These are phyloP conservation scores for Halophytophthora batemanensis DNA, from an alignment of 352 stramenopile species.

Conservation along the genomic window DNA sequence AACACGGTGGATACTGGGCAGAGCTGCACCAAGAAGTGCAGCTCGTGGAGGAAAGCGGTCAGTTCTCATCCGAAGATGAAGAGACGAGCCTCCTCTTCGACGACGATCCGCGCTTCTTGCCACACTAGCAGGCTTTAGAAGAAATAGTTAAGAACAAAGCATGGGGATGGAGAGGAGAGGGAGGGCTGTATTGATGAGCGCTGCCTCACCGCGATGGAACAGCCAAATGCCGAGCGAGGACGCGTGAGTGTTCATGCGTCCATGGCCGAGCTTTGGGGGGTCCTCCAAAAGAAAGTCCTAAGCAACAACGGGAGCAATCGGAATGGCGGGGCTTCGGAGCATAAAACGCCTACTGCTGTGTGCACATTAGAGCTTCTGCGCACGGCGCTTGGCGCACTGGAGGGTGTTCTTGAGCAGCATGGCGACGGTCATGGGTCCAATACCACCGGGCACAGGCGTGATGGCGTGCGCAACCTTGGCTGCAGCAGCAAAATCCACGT, in stretches of 20 bases:
- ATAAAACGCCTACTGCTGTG: too few relatives aligned
- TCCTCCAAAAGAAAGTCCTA: constrained; percentile 5
- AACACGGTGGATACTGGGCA: constrained; percentile 50
- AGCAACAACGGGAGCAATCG: background rate
- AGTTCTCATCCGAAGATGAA: constrained; percentile 74
- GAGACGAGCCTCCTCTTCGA: constrained; percentile 10
- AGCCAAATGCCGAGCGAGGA: constrained; percentile 14
- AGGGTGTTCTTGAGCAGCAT: constrained; percentile 91
- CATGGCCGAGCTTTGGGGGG: constrained; percentile 16
- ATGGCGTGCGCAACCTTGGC: constrained; percentile 89
- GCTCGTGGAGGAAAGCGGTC: constrained; percentile 69
- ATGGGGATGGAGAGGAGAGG: constrained; percentile 4
- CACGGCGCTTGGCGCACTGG: constrained; percentile 33
- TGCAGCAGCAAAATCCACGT: constrained; percentile 93
- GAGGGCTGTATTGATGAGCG: constrained; percentile 21
- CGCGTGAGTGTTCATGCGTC: background rate
- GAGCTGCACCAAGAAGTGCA: constrained; percentile 67
- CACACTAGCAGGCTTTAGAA: too few relatives aligned
- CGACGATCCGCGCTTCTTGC: constrained; percentile 6
- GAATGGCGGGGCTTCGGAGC: too few relatives aligned
- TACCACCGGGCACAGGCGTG: constrained; percentile 94
- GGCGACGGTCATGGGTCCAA: constrained; percentile 98
- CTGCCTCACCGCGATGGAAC: constrained; percentile 22
- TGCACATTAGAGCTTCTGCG: constrained; percentile 13
- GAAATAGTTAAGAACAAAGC: background rate